These are phyloP conservation scores for Botryotinia globosa DNA, from an alignment of 2,329 filamentous ascomycete species.

Conservation along the genomic window DNA sequence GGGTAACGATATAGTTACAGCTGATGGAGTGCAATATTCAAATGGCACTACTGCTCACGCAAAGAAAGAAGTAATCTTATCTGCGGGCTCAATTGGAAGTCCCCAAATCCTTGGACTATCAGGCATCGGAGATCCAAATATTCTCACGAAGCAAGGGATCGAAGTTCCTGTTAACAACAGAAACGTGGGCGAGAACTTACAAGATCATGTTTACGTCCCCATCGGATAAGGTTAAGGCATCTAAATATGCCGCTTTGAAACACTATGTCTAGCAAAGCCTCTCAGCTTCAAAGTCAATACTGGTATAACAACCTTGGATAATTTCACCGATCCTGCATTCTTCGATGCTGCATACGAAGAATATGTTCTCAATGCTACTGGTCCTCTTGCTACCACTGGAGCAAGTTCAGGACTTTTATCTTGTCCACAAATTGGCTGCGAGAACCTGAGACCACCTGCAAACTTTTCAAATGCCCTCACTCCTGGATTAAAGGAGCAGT, in stretches of 20 bases:
- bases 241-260: too few species aligned
- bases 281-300: constrained; percentile 1
- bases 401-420: constrained; percentile 7
- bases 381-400: background rate
- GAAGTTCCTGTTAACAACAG: constrained; percentile 24
- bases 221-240: background rate
- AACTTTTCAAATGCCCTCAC: background rate
- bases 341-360: constrained; percentile 14
- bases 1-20: background rate
- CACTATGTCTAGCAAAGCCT: background rate
- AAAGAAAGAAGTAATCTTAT: constrained; percentile 36
- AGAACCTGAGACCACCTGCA: background rate
- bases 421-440: constrained; percentile 4
- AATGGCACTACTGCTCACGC: constrained; percentile 26
- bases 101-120: constrained; percentile 40
- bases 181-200: constrained; percentile 28
- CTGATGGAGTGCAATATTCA: constrained; percentile 6
- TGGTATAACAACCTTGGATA: background rate
- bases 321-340: background rate
- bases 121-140: constrained; percentile 32
- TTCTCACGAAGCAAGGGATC: constrained; percentile 26
- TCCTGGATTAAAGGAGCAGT: constrained; percentile 1
- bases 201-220: constrained; percentile 12
- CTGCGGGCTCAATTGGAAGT: constrained; percentile 29
- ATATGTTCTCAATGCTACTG: background rate